Evolutionary conservation across 495 filamentous ascomycete genomes (phyloP).

Genomic region (Hamigera avellanea): DNA sequence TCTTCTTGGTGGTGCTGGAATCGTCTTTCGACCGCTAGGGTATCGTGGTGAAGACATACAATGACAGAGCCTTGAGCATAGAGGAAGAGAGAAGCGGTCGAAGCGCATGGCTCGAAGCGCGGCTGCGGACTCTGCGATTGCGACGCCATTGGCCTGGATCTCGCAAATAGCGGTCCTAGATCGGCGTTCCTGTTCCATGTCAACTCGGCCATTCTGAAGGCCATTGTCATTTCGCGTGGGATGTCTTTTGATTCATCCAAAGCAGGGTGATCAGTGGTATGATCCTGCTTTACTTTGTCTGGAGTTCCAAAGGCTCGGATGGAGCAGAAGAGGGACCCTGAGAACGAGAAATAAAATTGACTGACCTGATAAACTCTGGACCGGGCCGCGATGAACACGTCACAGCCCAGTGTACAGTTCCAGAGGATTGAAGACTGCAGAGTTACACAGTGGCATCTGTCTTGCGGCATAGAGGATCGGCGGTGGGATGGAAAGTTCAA

Average conservation of each 20-base stretch:
- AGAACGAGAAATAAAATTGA: too few relatives aligned
- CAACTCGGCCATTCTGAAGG: conserved; percentile 18
- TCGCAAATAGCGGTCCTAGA: conserved; percentile 16
- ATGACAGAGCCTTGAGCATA: conserved; percentile 72
- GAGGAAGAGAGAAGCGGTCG: conserved; percentile 77
- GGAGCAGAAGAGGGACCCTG: too few relatives aligned
- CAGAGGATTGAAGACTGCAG: too few relatives aligned
- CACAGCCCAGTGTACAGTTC: conserved; percentile 8
- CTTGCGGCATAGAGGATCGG: conserved; percentile 10
- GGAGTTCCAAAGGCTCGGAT: too few relatives aligned
- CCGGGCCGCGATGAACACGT: conserved; percentile 7
- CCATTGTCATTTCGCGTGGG: too few relatives aligned
- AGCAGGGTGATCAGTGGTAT: too few relatives aligned
- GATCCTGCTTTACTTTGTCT: too few relatives aligned
- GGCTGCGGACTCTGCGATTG: conserved; percentile 37
- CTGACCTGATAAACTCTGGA: conserved; percentile 11
- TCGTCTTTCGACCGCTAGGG: conserved; percentile 73
- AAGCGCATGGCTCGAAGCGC: conserved; percentile 72
- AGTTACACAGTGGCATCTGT: not conserved
- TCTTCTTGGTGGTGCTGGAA: conserved; percentile 80
- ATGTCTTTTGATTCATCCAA: too few relatives aligned
- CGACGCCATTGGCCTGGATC: conserved; percentile 24
- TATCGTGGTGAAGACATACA: conserved; percentile 82
- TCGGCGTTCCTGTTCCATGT: conserved; percentile 20
- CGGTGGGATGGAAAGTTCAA: too few relatives aligned